Evolutionary conservation across 257 asterid genomes (phyloP).

Genomic region (Plantago major): DNA sequence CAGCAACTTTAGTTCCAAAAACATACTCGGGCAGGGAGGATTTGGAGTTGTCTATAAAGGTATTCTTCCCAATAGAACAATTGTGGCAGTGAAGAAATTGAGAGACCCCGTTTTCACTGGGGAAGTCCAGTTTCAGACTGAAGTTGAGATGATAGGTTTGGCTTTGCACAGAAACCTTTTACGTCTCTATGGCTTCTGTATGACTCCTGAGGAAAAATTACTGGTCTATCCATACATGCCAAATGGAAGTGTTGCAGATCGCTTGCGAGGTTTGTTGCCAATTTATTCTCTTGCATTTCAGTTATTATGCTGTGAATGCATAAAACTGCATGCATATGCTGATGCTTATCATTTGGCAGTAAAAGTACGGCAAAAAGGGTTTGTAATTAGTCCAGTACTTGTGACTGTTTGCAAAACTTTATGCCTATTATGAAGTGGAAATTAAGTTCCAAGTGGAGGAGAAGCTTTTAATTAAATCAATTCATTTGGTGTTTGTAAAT

Average conservation of each 20-base stretch:
- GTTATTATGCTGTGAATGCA: not conserved
- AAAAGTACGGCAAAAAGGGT: too few species aligned
- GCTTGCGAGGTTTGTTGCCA: slow-evolving; percentile 64
- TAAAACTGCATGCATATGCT: too few species aligned
- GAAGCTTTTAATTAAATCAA: too few species aligned
- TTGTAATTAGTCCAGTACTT: too few species aligned
- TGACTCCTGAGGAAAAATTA: slow-evolving; percentile 77
- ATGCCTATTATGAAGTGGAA: too few species aligned
- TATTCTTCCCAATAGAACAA: slow-evolving; percentile 56
- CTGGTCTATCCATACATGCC: slow-evolving; percentile 91
- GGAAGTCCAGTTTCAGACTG: slow-evolving; percentile 93
- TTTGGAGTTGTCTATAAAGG: slow-evolving; percentile 90
- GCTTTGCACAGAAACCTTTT: slow-evolving; percentile 91
- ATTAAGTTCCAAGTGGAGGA: too few species aligned
- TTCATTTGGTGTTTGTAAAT: too few species aligned
- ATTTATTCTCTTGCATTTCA: not conserved
- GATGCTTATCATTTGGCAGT: too few species aligned
- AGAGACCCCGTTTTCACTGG: slow-evolving; percentile 83
- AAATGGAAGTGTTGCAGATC: slow-evolving; percentile 93
- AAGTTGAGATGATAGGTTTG: slow-evolving; percentile 93
- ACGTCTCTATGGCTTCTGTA: slow-evolving; percentile 77
- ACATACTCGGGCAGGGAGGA: slow-evolving; percentile 88
- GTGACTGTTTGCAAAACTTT: too few species aligned
- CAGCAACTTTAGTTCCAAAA: slow-evolving; percentile 66
- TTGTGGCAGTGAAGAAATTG: slow-evolving; percentile 78